These are phyloP conservation scores for Crepidotus variabilis DNA, from an alignment of 768 basidiomycete species.

Conservation along the genomic window DNA sequence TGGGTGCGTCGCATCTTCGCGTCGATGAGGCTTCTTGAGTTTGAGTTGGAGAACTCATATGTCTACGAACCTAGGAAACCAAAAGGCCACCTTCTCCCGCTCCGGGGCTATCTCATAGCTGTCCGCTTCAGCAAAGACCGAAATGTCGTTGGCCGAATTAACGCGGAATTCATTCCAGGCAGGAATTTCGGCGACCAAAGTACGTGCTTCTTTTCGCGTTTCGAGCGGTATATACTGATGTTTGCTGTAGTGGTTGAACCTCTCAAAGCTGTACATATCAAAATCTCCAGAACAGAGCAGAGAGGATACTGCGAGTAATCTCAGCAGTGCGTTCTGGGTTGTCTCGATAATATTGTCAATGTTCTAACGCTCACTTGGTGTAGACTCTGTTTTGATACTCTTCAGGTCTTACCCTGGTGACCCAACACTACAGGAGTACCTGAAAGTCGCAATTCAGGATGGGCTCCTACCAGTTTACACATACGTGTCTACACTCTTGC, in stretches of 20 bases:
- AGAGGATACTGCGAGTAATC: conserved; percentile 45
- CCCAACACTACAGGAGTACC: conserved; percentile 60
- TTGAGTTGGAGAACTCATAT: no score
- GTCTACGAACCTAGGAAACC: no score
- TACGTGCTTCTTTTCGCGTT: conserved; percentile 18
- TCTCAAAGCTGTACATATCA: conserved; percentile 60
- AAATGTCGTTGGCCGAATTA: conserved; percentile 66
- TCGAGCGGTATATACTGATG: conserved; percentile 4
- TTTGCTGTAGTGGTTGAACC: conserved; percentile 55
- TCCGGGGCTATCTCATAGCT: neutral
- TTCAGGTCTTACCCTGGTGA: conserved; percentile 71
- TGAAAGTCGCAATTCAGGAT: conserved; percentile 54
- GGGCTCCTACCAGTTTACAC: conserved; percentile 52
- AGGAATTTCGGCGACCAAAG: conserved; percentile 63
- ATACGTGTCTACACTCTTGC: conserved; percentile 65
- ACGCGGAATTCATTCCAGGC: conserved; percentile 74
- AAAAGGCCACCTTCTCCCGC: neutral
- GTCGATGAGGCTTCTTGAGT: no score
- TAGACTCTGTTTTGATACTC: conserved; percentile 68
- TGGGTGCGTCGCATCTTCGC: no score
- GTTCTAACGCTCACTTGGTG: neutral
- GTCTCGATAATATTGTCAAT: neutral
- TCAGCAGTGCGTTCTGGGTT: conserved; percentile 51
- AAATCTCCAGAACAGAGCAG: conserved; percentile 40
- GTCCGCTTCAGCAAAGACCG: neutral